phyloP scores from a whole-genome alignment of 192 early-diverging fungal species.

The Coemansia umbellata region DNA sequence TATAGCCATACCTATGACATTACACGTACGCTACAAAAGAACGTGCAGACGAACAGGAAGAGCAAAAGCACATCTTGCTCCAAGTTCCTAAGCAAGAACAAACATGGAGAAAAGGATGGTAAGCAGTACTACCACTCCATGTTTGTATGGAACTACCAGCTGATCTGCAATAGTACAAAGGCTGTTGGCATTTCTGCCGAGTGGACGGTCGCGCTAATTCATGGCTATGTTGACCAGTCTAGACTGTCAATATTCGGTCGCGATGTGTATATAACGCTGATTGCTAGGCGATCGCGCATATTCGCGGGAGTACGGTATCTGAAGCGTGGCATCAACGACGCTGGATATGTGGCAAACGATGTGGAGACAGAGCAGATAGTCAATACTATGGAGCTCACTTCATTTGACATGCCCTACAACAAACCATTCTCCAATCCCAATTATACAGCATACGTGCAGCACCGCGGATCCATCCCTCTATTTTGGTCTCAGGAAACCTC shows the following conservation, averaged over 20 bases:
- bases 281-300: constrained; percentile 88
- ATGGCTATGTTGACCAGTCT: constrained; percentile 98
- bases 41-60: constrained; percentile 33
- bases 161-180: constrained; percentile 54
- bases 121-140: constrained; percentile 63
- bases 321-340: constrained; percentile 91
- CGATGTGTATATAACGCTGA: constrained; percentile 87
- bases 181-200: constrained; percentile 26
- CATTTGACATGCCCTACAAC: constrained; percentile 65
- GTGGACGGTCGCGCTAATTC: constrained; percentile 60
- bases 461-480: constrained; percentile 94
- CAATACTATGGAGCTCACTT: constrained; percentile 82
- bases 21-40: constrained; percentile 83
- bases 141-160: constrained; percentile 93
- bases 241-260: constrained; percentile 89
- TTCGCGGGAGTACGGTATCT: constrained; percentile 96
- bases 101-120: background rate
- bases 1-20: constrained; percentile 97
- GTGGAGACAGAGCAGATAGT: constrained; percentile 99
- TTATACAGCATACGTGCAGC: constrained; percentile 95
- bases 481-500: constrained; percentile 93
- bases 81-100: background rate
- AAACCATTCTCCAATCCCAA: constrained; percentile 57
- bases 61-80: background rate
- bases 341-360: constrained; percentile 97